Base-by-base conservation (phyloP, 2,329 filamentous ascomycete genomes). In the Tolypocladium ophioglossoides region DNA sequence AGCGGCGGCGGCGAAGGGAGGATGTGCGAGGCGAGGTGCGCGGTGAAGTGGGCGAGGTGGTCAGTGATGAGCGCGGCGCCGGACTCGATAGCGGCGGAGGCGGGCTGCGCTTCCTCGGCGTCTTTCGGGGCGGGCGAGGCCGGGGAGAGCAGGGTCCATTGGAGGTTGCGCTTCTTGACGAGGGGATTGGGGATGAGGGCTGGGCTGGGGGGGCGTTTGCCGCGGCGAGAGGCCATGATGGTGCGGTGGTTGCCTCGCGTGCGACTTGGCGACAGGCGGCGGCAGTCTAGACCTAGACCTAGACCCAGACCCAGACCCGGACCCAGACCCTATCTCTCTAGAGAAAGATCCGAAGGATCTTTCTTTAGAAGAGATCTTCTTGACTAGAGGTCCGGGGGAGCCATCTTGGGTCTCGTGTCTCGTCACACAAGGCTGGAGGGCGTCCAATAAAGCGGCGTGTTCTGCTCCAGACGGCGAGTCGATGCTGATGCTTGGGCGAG, bases 81-180 rank as follows among this genome's bases (percentile, higher is more conserved):
- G 37, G 72, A 65, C 57, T 77, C 74, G 24, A 77, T 66, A 24
- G 70, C 68, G 2, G 72, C 67, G 11, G 72, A 62, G 6, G 60
- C 61, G 38, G 64, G 62, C 30, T 35, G 51, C 16, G 50, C 30
- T 4, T 57, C 32, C 10, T 34, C 16, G 7, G 18, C 37, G 34
- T 35, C 18, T 16, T 32, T 14, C 2, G 24, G 39, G 11, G 37
- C 30, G 27, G 20, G 10, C 20, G 37, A 20, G 34, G 47, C 35
- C 2, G 56, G 60, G 24, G 62, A 53, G 16, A 67, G 60, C 12
- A 75, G 59, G 7, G 64, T 70, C 75, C 74, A 78, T 59, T 69
- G 58, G 7, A 76, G 65, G 56, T 78, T 77, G 24, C 66, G 65
- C 57, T 70, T 74, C 62, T 78, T 78, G 57, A 76, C 70, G 55